Conservation (phyloP, 2,329 filamentous ascomycete genomes). For the Colletotrichum destructivum region DNA sequence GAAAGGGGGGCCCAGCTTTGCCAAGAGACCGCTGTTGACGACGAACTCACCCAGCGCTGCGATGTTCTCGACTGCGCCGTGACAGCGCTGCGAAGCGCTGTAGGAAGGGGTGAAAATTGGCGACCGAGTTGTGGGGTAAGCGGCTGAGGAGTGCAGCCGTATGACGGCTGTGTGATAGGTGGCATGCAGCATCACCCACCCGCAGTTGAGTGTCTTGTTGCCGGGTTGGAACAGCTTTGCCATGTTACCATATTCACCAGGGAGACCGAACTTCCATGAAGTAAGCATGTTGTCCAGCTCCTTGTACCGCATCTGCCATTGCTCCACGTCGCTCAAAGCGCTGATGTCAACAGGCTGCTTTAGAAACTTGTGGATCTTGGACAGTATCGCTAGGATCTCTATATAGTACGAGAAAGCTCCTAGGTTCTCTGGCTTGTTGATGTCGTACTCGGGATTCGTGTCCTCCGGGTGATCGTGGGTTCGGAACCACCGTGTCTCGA, state of each 20-base stretch:
- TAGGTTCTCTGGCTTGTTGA: slow-evolving; percentile 83
- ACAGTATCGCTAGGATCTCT: slow-evolving; percentile 89
- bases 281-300: slow-evolving; percentile 86
- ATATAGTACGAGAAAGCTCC: slow-evolving; percentile 93
- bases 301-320: slow-evolving; percentile 90
- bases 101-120: slow-evolving; percentile 92
- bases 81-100: slow-evolving; percentile 86
- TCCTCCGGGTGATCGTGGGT: slow-evolving; percentile 61
- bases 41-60: slow-evolving; percentile 85
- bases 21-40: slow-evolving; percentile 79
- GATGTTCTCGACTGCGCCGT: slow-evolving; percentile 87
- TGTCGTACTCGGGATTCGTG: slow-evolving; percentile 70
- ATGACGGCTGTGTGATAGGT: slow-evolving; percentile 94
- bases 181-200: slow-evolving; percentile 92
- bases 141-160: slow-evolving; percentile 90
- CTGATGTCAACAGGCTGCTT: slow-evolving; percentile 93
- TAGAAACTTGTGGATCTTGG: slow-evolving; percentile 89
- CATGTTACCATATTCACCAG: slow-evolving; percentile 88
- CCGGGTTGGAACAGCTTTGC: slow-evolving; percentile 81
- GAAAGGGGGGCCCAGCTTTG: slow-evolving; percentile 89
- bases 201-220: slow-evolving; percentile 81
- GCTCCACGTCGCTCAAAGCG: slow-evolving; percentile 85
- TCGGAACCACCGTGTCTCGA: slow-evolving; percentile 88
- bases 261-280: slow-evolving; percentile 87
- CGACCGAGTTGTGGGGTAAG: slow-evolving; percentile 90